These are phyloP conservation scores for Botrytis tulipae DNA, from an alignment of 2,329 filamentous ascomycete genomes.

Conservation along the genomic window DNA sequence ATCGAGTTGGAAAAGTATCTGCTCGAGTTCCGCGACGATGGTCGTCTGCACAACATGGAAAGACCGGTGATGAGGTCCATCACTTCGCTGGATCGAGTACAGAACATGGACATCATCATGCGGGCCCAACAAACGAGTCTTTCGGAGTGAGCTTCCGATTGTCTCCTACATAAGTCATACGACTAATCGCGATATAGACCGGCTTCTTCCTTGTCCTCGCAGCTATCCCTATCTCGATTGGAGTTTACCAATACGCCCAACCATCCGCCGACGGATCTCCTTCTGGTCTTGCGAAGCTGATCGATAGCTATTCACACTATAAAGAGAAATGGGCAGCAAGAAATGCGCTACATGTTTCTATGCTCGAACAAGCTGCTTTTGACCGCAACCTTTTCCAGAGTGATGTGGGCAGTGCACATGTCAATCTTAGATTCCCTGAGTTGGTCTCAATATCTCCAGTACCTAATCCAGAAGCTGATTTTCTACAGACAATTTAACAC, in stretches of 20 bases:
- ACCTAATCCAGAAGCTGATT: neutral
- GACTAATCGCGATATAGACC: conserved; percentile 39
- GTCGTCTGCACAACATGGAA: conserved; percentile 29
- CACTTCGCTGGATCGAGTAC: conserved; percentile 26
- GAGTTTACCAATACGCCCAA: conserved; percentile 47
- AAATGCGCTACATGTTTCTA: conserved; percentile 59
- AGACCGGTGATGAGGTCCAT: conserved; percentile 29
- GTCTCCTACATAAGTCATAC: neutral
- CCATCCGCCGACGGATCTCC: conserved; percentile 40
- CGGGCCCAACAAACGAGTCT: conserved; percentile 46
- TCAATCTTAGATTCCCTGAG: conserved; percentile 62
- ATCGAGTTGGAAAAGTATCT: conserved; percentile 28
- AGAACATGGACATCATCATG: conserved; percentile 38
- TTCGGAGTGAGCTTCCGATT: conserved; percentile 47
- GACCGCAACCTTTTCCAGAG: conserved; percentile 60
- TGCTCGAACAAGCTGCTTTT: conserved; percentile 60
- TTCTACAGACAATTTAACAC: conserved; percentile 59
- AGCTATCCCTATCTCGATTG: conserved; percentile 45
- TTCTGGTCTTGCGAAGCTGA: conserved; percentile 47
- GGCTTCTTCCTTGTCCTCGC: conserved; percentile 49
- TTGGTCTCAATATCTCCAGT: conserved; percentile 45
- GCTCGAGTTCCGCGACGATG: conserved; percentile 27
- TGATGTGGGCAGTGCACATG: conserved; percentile 43
- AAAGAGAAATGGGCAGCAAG: conserved; percentile 53
- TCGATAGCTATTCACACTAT: conserved; percentile 54